Base-by-base conservation (phyloP, 129 eudicot species). In the Pseudognaphalium luteoalbum region DNA sequence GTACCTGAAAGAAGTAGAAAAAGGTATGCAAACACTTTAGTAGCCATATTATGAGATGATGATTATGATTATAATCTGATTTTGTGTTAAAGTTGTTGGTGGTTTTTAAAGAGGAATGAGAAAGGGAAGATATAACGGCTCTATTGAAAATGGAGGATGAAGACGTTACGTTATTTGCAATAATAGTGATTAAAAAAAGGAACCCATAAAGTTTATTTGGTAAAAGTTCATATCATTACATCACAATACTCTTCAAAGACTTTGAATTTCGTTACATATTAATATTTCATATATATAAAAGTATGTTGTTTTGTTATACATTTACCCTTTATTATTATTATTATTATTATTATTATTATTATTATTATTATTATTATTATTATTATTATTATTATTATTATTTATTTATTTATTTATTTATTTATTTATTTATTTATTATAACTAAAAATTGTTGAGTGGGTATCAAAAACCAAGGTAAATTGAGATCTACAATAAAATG, bases 1-100 rank as follows among this genome's bases (percentile, higher is more conserved):
- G 37, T 73, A 80, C 83, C 83, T 80, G 79, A 80, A 66, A 73
- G 75, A 42, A 80, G 79, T 30, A 80, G 70, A 21, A 80, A 41
- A 30, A 80, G 79, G 59, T 41, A 60, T 29, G 75, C 70, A 80
- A 74, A 66, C 3, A 29, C 10, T 56, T 73, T 73, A 78, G 83
- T 32, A 76, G 44, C 47, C 80, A 76, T 76, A 9, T 74, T 72
- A 60, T 76, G 6, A 64, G 41, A 14, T 15, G 42, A 52, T 64
- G 47, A 79, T 73, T 68, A 54, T 73, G 56, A 57, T 56, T 65
- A 58, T 70, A 66, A 52, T 64, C 22, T 64, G 44, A 50, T 21
- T 63, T 78, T 16, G n/a, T 30, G 61, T 58, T 78, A 39, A 42
- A 60, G 82, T 79, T 41, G 69, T 67, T 56, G 77, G 64, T 66